Percentiles rank a stretch among this genome's conserved stretches.
phyloP scores from a whole-genome alignment of 2,329 filamentous ascomycete genomes.

The Beauveria asiatica region DNA sequence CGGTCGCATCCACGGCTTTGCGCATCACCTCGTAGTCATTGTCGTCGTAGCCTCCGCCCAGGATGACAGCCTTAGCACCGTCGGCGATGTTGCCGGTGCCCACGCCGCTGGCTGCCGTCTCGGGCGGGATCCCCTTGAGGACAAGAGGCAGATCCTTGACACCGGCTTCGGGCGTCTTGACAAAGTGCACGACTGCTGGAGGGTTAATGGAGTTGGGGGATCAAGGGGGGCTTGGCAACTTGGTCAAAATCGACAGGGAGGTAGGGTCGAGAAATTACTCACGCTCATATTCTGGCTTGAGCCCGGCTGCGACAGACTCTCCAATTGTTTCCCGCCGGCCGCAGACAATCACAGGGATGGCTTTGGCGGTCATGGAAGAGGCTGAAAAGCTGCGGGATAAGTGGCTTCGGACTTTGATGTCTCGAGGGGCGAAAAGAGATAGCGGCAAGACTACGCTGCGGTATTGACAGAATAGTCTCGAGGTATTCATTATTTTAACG shows the following conservation, averaged over 20 bases:
- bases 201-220: background rate
- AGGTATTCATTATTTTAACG: background rate
- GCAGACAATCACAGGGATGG: constrained; percentile 9
- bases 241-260: background rate
- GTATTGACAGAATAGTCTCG: background rate
- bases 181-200: constrained; percentile 10
- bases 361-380: background rate
- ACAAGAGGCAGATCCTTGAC: constrained; percentile 10
- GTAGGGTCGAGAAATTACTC: background rate
- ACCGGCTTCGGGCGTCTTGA: constrained; percentile 8
- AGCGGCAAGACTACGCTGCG: background rate
- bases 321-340: constrained; percentile 6
- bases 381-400: background rate
- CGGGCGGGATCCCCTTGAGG: background rate
- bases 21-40: constrained; percentile 4
- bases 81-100: constrained; percentile 1
- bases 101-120: background rate
- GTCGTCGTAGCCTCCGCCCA: constrained; percentile 10
- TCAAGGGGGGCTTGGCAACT: too few species aligned
- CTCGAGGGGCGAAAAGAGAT: too few species aligned
- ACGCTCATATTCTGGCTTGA: constrained; percentile 9
- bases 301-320: background rate
- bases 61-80: constrained; percentile 1
- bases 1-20: constrained; percentile 4
- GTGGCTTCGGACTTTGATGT: background rate